Evolutionary conservation across 2,329 filamentous ascomycete species (phyloP), one percentile per base, ranked within the genome.

Genomic region (Xylaria sp.): DNA sequence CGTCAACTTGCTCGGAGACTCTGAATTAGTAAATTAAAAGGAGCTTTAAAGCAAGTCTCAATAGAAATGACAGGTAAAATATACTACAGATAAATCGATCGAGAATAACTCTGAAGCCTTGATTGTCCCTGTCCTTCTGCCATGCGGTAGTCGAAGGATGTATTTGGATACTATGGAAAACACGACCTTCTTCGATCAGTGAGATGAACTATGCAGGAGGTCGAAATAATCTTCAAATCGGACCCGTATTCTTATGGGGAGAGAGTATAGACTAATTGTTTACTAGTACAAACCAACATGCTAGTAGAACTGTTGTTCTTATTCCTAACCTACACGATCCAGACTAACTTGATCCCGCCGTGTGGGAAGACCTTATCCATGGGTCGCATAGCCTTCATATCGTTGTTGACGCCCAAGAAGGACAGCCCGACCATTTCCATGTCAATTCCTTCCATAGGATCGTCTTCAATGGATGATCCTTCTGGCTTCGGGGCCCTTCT

Each of bases 381-480:
- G 2, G 46, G 59, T 17, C 44, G 20, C 59, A 61, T 51, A 31
- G 31, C 20, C 33, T 33, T 31, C 23, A 61, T 61, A 13, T 61
- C 59, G 31, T 61, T 61, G 10, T 51, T 61, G 15, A 61, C 59
- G 6, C 59, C 59, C 23, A 61, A 51, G 46, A 61, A 61, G 33
- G 26, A 61, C 23, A 61, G 33, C 20, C 58, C 46, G 15, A 61
- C 20, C 59, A 51, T 61, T 23, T 26, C 28, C 46, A 23, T 23
- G 3, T 61, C 31, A 28, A 38, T 36, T 9, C 26, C 46, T 15
- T 38, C 1, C 31, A 33, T 13, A 51, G 11, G 0, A 23, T 40
- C 33, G 13, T 49, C n/a, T n/a, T 31, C 33, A n/a, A 5, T 15
- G 5, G 54, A 42, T 28, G 31, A 31, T 15, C 9, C 6, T 28